Conservation (phyloP, 2,329 filamentous ascomycete genomes). For the Pseudofabraea citricarpa region DNA sequence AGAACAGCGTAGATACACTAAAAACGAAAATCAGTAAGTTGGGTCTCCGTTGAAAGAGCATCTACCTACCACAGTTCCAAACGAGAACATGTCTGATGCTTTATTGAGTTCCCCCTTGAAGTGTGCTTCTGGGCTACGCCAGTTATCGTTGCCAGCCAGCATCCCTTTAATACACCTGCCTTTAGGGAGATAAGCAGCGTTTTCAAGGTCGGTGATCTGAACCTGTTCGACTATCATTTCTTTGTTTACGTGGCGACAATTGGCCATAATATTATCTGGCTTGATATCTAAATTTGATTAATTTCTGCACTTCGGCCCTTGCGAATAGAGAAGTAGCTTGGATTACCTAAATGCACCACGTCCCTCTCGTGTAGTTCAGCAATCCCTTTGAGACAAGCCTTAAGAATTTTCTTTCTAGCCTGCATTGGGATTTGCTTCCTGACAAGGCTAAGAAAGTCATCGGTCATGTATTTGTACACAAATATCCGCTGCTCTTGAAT, state of each 20-base stretch:
- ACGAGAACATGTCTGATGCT: slow-evolving; percentile 8
- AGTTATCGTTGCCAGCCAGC: slow-evolving; percentile 8
- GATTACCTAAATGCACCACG: slow-evolving; percentile 5
- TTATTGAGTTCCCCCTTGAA: slow-evolving; percentile 8
- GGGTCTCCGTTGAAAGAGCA: neutral
- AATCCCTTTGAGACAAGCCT: slow-evolving; percentile 4
- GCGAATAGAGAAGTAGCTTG: neutral
- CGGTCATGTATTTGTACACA: slow-evolving; percentile 7
- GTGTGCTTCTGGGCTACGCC: slow-evolving; percentile 8
- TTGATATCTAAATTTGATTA: slow-evolving; percentile 7
- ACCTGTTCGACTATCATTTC: slow-evolving; percentile 4
- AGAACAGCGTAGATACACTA: slow-evolving; percentile 9
- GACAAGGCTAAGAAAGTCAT: slow-evolving; percentile 7
- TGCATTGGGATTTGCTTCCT: slow-evolving; percentile 5
- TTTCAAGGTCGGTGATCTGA: slow-evolving; percentile 11
- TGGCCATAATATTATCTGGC: slow-evolving; percentile 7
- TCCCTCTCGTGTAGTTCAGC: slow-evolving; percentile 4
- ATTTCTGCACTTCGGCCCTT: neutral
- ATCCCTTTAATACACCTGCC: slow-evolving; percentile 16
- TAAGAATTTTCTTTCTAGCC: slow-evolving; percentile 7
- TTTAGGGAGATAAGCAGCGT: slow-evolving; percentile 30
- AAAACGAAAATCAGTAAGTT: slow-evolving; percentile 1
- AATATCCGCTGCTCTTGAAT: slow-evolving; percentile 3
- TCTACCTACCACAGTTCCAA: slow-evolving; percentile 7
- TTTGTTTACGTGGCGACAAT: neutral